Base-by-base conservation (phyloP, 352 stramenopile species). In the Globisporangium sylvaticum region DNA sequence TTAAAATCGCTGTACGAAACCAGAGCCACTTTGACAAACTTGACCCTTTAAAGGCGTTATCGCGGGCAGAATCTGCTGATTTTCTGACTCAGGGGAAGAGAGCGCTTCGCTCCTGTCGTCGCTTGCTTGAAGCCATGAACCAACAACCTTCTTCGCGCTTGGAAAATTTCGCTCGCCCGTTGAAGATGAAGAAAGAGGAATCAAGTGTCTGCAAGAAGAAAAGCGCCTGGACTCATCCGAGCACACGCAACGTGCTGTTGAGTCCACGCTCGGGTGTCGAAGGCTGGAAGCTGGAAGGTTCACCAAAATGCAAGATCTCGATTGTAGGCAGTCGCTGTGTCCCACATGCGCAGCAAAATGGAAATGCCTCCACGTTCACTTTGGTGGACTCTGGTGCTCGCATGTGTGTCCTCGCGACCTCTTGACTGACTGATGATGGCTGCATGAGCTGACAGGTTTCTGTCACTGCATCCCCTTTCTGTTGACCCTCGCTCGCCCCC, bases 101-200 rank as follows among this genome's bases (percentile, higher is more conserved):
- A 50, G 37, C 37, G 37, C 37, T 15, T 42, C 34, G 12, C 34
- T 12, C 34, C 4, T 22, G 39, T n/a, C 15, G 39, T 48, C 39
- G 39, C 42, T n/a, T 50, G 42, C 42, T 50, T 50, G 18, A 50
- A 50, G 42, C 42, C 39, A 48, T 20, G 15, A n/a, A 52, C 10
- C 44, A 52, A n/a, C 44, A 56, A 24, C 24, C 24, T 56, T 29
- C 24, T 56, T 29, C 24, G 18, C 18, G 42, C 10, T 7, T n/a
- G 50, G 22, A 56, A 56, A 56, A 31, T 56, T 56, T 56, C 50
- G n/a, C 24, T 56, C 50, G 3, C 50, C n/a, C 15, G n/a, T 56
- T 56, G 50, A 56, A 56, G 50, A 20, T 56, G 50, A 56, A 56
- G 50, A 56, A 56, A 10, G 0, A 56, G 22, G 50, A 56, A 56